Percentiles rank a stretch among this genome's conserved stretches.
Evolutionary conservation across 352 stramenopile genomes (phyloP).

Genomic region (Phytophthora aleatoria): DNA sequence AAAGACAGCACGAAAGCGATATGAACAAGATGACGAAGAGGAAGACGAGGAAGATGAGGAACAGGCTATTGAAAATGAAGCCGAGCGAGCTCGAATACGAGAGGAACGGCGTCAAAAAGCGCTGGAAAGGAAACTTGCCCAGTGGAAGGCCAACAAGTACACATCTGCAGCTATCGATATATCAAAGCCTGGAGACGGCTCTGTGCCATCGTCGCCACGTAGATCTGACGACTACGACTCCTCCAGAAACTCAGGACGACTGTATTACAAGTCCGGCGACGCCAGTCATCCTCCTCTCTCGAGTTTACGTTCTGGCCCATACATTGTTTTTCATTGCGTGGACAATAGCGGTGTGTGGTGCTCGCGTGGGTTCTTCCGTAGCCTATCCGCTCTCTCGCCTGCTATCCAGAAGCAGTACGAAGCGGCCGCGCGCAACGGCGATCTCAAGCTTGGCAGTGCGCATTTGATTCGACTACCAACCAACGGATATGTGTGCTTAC

Average conservation of each 20-base stretch:
- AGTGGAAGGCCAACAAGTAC: constrained; percentile 72
- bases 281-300: constrained; percentile 47
- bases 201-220: constrained; percentile 3
- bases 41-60: constrained; percentile 42
- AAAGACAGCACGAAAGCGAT: constrained; percentile 35
- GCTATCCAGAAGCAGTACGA: constrained; percentile 70
- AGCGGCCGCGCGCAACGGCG: constrained; percentile 49
- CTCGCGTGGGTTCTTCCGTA: constrained; percentile 74
- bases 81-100: constrained; percentile 42
- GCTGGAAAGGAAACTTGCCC: constrained; percentile 54
- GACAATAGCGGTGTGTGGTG: constrained; percentile 80
- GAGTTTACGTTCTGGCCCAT: constrained; percentile 21
- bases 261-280: constrained; percentile 65
- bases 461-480: constrained; percentile 58
- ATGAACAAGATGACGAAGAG: constrained; percentile 43
- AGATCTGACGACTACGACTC: constrained; percentile 11
- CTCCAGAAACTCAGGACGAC: constrained; percentile 13
- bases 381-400: constrained; percentile 55
- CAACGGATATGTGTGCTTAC: constrained; percentile 62
- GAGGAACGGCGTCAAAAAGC: constrained; percentile 48
- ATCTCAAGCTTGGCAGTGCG: constrained; percentile 76
- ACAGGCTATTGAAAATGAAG: constrained; percentile 42
- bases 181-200: not conserved
- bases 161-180: constrained; percentile 45
- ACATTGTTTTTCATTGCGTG: constrained; percentile 78